These are phyloP conservation scores for Blastobotrys terrestris DNA, from an alignment of 805 yeast genomes.

Conservation along the genomic window DNA sequence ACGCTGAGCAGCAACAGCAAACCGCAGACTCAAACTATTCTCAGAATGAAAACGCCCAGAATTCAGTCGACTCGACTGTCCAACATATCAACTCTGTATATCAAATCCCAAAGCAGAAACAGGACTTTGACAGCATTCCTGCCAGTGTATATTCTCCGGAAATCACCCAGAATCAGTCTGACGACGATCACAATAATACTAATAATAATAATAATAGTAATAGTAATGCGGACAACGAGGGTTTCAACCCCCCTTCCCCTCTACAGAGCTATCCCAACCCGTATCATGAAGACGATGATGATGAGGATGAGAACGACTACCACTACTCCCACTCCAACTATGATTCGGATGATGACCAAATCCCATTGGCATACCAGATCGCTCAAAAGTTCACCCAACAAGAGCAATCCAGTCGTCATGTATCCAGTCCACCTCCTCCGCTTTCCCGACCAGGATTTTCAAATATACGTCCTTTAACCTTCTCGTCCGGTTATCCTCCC, in stretches of 20 bases:
- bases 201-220: background rate
- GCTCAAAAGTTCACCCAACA: background rate
- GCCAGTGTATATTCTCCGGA: background rate
- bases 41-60: background rate
- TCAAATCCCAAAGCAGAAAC: background rate
- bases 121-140: background rate
- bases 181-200: background rate
- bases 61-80: too few relatives aligned
- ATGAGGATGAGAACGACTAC: too few relatives aligned
- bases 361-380: slow-evolving; percentile 1
- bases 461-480: slow-evolving; percentile 4
- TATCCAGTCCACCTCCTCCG: slow-evolving; percentile 1
- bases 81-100: background rate
- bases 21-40: background rate
- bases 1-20: too few relatives aligned
- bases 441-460: slow-evolving; percentile 4
- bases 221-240: slow-evolving; percentile 1
- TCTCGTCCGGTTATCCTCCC: background rate
- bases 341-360: background rate
- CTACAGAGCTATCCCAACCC: background rate
- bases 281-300: background rate
- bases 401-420: background rate
- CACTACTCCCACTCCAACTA: background rate
- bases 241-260: background rate
- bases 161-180: background rate